These are phyloP conservation scores for Rosa rugosa DNA, from an alignment of 306 rosid species.

Conservation along the genomic window DNA sequence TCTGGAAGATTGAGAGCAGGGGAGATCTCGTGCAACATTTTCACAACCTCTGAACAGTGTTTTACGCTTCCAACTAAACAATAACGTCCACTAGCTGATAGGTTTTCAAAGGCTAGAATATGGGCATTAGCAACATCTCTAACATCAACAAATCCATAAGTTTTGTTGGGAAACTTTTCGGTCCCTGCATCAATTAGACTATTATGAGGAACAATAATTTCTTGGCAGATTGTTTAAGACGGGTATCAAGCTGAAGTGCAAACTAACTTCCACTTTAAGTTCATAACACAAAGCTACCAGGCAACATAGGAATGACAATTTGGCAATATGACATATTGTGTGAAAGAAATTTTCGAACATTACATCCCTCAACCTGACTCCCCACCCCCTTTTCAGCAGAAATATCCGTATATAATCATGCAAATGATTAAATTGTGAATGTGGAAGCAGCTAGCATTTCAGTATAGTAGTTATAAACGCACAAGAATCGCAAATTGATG, in stretches of 20 bases:
- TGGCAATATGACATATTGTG: background rate
- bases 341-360: no score
- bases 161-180: conserved; percentile 34
- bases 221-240: background rate
- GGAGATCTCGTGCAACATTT: conserved; percentile 35
- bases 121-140: conserved; percentile 70
- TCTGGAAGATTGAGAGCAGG: conserved; percentile 50
- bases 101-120: conserved; percentile 55
- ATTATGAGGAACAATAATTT: background rate
- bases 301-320: background rate
- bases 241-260: background rate
- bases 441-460: no score
- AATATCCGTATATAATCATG: background rate
- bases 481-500: no score
- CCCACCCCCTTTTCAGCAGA: no score
- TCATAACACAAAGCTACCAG: background rate
- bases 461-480: no score
- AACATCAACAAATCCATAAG: conserved; percentile 45
- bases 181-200: conserved; percentile 35
- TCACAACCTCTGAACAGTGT: conserved; percentile 42
- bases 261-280: no score
- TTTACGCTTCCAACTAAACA: conserved; percentile 37
- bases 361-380: background rate
- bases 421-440: no score
- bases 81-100: conserved; percentile 65